Evolutionary conservation across 371 early-diverging fungal genomes (phyloP), one percentile per base, ranked within the genome.

Genomic region (Mortierella sp.): DNA sequence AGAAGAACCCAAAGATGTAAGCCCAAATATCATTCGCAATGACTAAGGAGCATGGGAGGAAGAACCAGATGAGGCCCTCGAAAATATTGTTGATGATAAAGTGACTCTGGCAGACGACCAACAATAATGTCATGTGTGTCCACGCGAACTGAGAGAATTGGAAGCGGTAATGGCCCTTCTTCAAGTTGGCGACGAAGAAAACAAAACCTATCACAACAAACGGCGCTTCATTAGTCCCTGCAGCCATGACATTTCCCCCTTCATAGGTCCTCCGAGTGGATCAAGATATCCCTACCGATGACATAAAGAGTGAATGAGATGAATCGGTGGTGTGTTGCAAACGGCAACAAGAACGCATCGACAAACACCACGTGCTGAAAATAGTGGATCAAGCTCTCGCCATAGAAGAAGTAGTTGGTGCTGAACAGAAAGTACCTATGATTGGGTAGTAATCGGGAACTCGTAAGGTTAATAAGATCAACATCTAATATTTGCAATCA

Each of bases 11-110:
- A 80, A 93, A 93, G 43, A 98, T 83, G 80, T 99, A 99, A 13
- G 99, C 99, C 76, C 92, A 92, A 41, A 97, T 96, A 79, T 99
- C 99, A 85, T 99, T 99, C 58, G 91, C 88, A 51, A 98, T 91
- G n/a, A 99, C 99, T 39, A 99, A 85, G 3, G 93, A 85, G 0
- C 87, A 90, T 0, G 99, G 99, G 58, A 98, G 80, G 51, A 99
- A 84, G 83, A 94, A 93, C 96, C 97, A 99, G 61, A 98, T 93
- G 74, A 98, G 85, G n/a, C 98, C 99, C 82, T 97, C 95, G 66
- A 97, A 89, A 69, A 99, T 94, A 82, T 98, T 99, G 73, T 92
- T 91, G 61, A 99, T 92, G 73, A 97, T 94, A 66, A 95, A 95
- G 71, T 97, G 95, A 61, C 94, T 92, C 80, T 94, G 93, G 60